phyloP scores from a whole-genome alignment of 2,329 filamentous ascomycete species.

The Dendrostoma leiphaemia region DNA sequence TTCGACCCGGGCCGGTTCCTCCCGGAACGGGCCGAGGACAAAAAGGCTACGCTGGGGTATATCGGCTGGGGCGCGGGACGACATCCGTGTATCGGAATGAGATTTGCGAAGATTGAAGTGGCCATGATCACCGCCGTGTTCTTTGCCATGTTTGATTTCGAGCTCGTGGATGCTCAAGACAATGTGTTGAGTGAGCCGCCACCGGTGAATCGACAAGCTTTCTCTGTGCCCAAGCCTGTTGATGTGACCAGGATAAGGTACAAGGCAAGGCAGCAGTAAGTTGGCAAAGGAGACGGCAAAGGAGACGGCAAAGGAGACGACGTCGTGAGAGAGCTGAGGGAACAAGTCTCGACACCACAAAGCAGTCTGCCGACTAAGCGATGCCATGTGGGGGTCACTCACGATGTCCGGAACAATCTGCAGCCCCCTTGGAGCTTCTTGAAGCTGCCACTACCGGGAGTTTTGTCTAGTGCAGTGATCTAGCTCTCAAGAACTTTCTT shows the following conservation, averaged over 20 bases:
- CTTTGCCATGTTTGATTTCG: slow-evolving; percentile 46
- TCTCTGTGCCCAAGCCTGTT: slow-evolving; percentile 38
- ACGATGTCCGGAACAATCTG: too few relatives aligned
- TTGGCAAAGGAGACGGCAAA: neutral
- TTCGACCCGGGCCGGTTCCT: slow-evolving; percentile 52
- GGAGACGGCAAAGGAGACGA: neutral
- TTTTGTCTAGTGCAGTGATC: too few relatives aligned
- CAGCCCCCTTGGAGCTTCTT: too few relatives aligned
- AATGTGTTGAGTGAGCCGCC: slow-evolving; percentile 30
- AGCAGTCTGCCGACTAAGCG: too few relatives aligned
- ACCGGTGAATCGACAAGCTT: slow-evolving; percentile 32
- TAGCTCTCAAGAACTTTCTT: too few relatives aligned
- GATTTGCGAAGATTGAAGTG: slow-evolving; percentile 53
- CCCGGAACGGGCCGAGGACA: slow-evolving; percentile 45
- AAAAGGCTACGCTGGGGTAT: slow-evolving; percentile 27
- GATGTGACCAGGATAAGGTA: slow-evolving; percentile 35
- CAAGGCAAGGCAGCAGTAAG: slow-evolving; percentile 18
- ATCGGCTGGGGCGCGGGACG: slow-evolving; percentile 35
- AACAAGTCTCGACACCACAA: too few relatives aligned
- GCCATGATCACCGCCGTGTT: slow-evolving; percentile 49
- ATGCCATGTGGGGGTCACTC: too few relatives aligned
- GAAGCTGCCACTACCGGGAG: too few relatives aligned
- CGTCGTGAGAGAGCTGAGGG: too few relatives aligned
- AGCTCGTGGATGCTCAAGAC: slow-evolving; percentile 39
- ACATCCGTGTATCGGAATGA: slow-evolving; percentile 31